Evolutionary conservation across 345 rosid genomes (phyloP), one percentile per base, ranked within the genome.

Genomic region (Sapria himalayana): DNA sequence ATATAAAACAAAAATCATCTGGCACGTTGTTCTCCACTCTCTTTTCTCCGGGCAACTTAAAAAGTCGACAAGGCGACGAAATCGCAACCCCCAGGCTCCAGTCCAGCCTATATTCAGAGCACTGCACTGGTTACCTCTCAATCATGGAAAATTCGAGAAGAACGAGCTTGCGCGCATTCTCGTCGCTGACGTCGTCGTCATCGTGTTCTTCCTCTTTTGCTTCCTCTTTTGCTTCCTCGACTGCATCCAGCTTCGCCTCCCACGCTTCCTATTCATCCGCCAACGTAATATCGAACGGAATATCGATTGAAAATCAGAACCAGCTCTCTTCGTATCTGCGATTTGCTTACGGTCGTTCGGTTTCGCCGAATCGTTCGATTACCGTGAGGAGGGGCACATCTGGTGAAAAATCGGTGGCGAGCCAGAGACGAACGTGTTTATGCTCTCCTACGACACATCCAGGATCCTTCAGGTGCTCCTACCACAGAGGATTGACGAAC

Each of bases 401-500:
- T 25, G 35, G 39, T 48, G 29, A 39, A 18, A 55, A 55, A 32
- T 33, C 56, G 19, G 44, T 68, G 29, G 50, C 45, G 25, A 66
- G 63, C 29, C 63, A 59, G 33, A 66, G 65, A 55, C 43, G 62
- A 37, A 64, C 73, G 13, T 74, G 92, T 21, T 64, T 72, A 77
- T 74, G 84, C 43, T 70, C 92, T 4, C 84, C 84, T 1, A 70
- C 92, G 18, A 62, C 59, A n/a, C 91, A 78, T 23, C 91, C 82
- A 2, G 91, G 91, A 17, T 78, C 91, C 3, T 78, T 78, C 65
- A 74, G 91, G 4, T 78, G 91, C 52, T 73, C 79, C 56, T 71
- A 69, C 16, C 91, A 78, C 49, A 78, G 74, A 43, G 48, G 29
- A 15, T 49, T 44, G 52, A 27, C 10, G 23, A 40, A 45, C 24